Evolutionary conservation across 345 rosid species (phyloP).

Genomic region (Trapa bicornis): DNA sequence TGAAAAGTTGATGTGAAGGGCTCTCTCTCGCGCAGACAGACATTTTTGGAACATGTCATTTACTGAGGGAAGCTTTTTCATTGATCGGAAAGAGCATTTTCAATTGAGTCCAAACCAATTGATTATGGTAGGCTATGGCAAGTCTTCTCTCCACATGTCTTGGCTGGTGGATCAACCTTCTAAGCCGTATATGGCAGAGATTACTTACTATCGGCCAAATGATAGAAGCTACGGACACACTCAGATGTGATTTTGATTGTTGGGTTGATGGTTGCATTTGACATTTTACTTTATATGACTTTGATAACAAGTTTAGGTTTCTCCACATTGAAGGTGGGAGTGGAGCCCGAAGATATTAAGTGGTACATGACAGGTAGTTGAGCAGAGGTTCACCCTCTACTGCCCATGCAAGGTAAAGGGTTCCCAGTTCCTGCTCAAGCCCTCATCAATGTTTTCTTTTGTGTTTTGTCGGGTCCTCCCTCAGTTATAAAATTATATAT

Average conservation of each 20-base stretch:
- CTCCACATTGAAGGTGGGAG: background rate
- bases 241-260: background rate
- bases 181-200: background rate
- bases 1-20: slow-evolving; percentile 1
- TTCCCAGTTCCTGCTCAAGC: background rate
- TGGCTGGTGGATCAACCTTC: slow-evolving; percentile 27
- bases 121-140: too few relatives aligned
- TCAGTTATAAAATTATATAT: too few relatives aligned
- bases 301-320: background rate
- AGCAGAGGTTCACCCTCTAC: background rate
- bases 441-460: background rate
- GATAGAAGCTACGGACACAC: background rate
- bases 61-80: background rate
- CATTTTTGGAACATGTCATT: background rate
- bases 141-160: too few relatives aligned
- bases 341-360: slow-evolving; percentile 2
- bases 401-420: background rate
- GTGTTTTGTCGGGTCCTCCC: too few relatives aligned
- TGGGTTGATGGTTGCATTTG: background rate
- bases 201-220: background rate
- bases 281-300: too few relatives aligned
- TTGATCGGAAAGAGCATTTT: background rate
- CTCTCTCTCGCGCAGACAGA: background rate
- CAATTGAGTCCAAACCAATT: background rate
- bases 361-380: slow-evolving; percentile 3